A percentile compares a stretch with the other conserved stretches of the same genome.
These are phyloP conservation scores for Sodiomyces alkalinus DNA, from an alignment of 2,329 filamentous ascomycete genomes.

Conservation along the genomic window DNA sequence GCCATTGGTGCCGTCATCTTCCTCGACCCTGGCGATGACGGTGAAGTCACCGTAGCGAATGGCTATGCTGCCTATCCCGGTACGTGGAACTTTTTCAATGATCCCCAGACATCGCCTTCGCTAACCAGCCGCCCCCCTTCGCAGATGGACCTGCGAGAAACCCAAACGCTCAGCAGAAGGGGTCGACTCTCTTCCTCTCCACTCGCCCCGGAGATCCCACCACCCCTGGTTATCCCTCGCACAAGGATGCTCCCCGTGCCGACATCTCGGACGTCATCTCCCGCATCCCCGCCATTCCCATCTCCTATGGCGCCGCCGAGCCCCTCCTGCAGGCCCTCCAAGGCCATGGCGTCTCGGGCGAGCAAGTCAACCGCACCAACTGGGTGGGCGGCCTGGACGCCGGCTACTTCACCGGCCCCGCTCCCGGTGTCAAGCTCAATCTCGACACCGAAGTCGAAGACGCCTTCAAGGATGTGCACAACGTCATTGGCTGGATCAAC, in stretches of 20 bases:
- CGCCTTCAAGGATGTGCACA: slow-evolving; percentile 54
- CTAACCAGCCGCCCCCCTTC: too few relatives aligned
- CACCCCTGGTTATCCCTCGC: slow-evolving; percentile 69
- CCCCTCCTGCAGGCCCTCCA: slow-evolving; percentile 68
- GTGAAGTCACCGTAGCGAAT: slow-evolving; percentile 57
- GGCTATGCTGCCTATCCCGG: slow-evolving; percentile 56
- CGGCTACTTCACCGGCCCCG: slow-evolving; percentile 26
- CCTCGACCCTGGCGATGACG: slow-evolving; percentile 62
- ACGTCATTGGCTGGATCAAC: slow-evolving; percentile 70
- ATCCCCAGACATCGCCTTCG: not conserved
- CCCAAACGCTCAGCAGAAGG: slow-evolving; percentile 63
- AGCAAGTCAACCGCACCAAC: slow-evolving; percentile 43
- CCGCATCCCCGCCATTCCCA: slow-evolving; percentile 64
- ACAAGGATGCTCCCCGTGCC: slow-evolving; percentile 52
- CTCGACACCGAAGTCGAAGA: slow-evolving; percentile 52
- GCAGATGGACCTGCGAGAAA: slow-evolving; percentile 54
- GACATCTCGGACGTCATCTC: slow-evolving; percentile 49
- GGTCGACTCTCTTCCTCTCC: slow-evolving; percentile 54
- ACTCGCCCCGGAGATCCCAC: slow-evolving; percentile 52
- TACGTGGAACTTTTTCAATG: slow-evolving; percentile 13
- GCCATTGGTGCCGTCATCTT: slow-evolving; percentile 61
- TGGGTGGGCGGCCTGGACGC: slow-evolving; percentile 40
- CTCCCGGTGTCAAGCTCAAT: slow-evolving; percentile 44
- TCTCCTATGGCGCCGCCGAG: slow-evolving; percentile 62
- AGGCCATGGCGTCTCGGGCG: slow-evolving; percentile 54